Evolutionary conservation across 257 asterid genomes (phyloP), one percentile per base, ranked within the genome.

Genomic region (Mentha longifolia): DNA sequence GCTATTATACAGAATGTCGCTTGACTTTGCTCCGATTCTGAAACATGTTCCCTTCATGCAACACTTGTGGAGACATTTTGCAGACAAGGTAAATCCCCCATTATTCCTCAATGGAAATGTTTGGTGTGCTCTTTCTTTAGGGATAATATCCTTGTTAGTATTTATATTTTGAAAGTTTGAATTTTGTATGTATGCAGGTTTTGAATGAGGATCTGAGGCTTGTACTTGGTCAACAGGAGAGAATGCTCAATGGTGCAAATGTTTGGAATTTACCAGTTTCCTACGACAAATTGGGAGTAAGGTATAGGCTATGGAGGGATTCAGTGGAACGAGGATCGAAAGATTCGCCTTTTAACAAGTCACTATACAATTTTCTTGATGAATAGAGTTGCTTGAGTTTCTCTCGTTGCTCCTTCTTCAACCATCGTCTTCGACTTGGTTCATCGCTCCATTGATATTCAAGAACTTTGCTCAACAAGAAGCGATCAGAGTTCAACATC

Each of bases 1-100:
- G 79, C 63, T 94, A 76, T 70, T 94, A 64, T 94, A 94, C 85
- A 87, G 98, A 82, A 91, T 94, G 98, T 91, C 98, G 13, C 88
- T 94, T 67, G 98, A 94, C 82, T 94, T 94, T 78, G 98, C 95
- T 50, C 98, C 98, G 1, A 74, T 89, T 60, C 86, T 94, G 35
- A 86, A 87, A 78, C 92, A 89, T 67, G 69, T 94, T 17, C 97
- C 98, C 60, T 89, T 91, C 85, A 91, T 91, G 85, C 81, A 89
- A 50, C 65, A 85, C 65, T 68, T 92, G 69, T 92, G 98, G 98
- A 90, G 82, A 77, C 96, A 94, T 81, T 94, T 94, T 51, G 97
- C 98, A 33, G 89, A 91, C 49, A 86, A 94, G 98, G 98, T 92
- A 55, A 22, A 17, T 20, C 5, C 12, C 47, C 3, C 47, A 42